A percentile compares a stretch with the other conserved stretches of the same genome.
Evolutionary conservation across 495 filamentous ascomycete genomes (phyloP).

Genomic region (Penicillium tannophilum): DNA sequence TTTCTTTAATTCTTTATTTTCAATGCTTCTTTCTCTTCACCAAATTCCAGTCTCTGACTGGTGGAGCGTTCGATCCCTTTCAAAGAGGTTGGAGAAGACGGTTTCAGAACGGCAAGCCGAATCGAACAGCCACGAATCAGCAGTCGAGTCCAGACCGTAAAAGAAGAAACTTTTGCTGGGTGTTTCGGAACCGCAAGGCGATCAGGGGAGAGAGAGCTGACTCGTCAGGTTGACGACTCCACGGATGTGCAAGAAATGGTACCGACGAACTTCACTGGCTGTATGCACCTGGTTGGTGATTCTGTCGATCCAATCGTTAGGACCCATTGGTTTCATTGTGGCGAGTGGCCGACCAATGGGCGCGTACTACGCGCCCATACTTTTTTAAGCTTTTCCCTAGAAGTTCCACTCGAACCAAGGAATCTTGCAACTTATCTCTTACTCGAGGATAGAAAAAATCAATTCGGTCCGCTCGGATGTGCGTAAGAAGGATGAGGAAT

Average conservation of each 20-base stretch:
- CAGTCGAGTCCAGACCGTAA: background rate
- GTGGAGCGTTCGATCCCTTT: no score
- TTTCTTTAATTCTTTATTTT: background rate
- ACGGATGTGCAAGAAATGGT: slow-evolving; percentile 13
- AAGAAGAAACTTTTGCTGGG: slow-evolving; percentile 12
- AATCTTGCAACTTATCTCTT: background rate
- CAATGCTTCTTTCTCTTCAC: background rate
- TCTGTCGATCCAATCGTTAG: slow-evolving; percentile 8
- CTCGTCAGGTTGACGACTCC: slow-evolving; percentile 15
- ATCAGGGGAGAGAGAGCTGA: slow-evolving; percentile 19
- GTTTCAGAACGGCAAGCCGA: slow-evolving; percentile 1
- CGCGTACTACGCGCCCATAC: slow-evolving; percentile 3
- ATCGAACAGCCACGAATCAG: background rate
- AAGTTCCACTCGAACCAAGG: background rate
- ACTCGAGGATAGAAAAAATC: background rate
- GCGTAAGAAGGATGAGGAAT: background rate
- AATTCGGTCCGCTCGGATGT: background rate
- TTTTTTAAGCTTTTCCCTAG: slow-evolving; percentile 13
- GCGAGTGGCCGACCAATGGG: slow-evolving; percentile 4
- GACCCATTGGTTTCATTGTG: background rate
- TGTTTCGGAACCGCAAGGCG: slow-evolving; percentile 22
- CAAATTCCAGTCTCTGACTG: no score
- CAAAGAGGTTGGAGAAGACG: background rate
- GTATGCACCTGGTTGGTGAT: slow-evolving; percentile 12
- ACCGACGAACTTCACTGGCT: slow-evolving; percentile 23